Evolutionary conservation across 768 basidiomycete species (phyloP), one percentile per base, ranked within the genome.

Genomic region (Solioccasus polychromus): DNA sequence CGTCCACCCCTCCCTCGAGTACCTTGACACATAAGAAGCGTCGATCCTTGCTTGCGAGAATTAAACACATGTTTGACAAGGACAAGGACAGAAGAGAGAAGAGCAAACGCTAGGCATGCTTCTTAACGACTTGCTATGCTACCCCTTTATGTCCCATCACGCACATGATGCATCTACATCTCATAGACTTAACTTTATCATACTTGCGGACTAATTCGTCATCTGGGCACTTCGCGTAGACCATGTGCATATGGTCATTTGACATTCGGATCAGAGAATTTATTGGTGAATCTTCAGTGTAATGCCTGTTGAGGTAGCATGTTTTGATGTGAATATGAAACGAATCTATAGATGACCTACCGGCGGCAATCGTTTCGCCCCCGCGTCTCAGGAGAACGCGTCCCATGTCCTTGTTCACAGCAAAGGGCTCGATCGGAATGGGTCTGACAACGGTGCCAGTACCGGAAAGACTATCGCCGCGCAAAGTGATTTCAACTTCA

Each of bases 291-390:
- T 68, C 34, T 74, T 69, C 38, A 76, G 58, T 10, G 71, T 65
- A 42, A 79, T 70, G n/a, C 77, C 75, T 77, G 29, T 3, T 31
- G 26, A 23, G n/a, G n/a, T 28, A 54, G 52, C 41, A 31, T 35
- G 12, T 29, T 20, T 39, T 20, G 3, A 17, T 36, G 19, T 2
- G 17, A 11, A 14, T 17, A n/a, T n/a, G n/a, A n/a, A n/a, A n/a
- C n/a, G n/a, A 8, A 19, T n/a, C 4, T 19, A 18, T 2, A 4
- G 10, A 43, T 28, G 17, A 44, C 73, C 41, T 54, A 85, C 93
- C 94, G 35, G 94, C 94, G 30, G 84, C 92, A 48, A 99, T 88
- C 0, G 96, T 97, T 70, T 97, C 94, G 1, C 96, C 96, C 24
- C 82, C 83, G 43, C 95, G 72, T 35, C 96, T 73, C 47, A 99